Evolutionary conservation across 169 alveolate genomes (phyloP).

Genomic region (Plasmodium inui): DNA sequence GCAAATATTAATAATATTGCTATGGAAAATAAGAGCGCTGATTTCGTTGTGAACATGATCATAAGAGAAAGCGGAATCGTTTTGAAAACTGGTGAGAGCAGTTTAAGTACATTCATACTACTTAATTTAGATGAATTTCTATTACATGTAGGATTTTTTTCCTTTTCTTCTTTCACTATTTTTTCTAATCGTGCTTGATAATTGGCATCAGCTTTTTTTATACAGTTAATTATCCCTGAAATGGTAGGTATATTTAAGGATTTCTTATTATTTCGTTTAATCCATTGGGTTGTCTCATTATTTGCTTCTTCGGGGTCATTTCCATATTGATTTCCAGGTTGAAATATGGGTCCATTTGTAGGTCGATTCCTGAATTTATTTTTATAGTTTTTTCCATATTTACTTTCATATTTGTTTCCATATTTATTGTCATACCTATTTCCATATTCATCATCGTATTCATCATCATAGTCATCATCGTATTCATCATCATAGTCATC

Average conservation of each 20-base stretch:
- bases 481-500: background rate
- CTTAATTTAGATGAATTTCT: background rate
- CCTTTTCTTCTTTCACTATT: background rate
- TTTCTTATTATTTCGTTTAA: background rate
- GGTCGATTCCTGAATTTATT: background rate
- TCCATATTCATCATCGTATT: background rate
- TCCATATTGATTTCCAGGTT: background rate
- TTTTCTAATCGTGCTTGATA: background rate
- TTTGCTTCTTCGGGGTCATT: background rate
- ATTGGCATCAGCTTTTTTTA: background rate
- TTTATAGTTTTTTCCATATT: background rate
- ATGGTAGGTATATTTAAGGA: background rate
- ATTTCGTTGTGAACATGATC: background rate
- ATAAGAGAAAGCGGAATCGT: background rate
- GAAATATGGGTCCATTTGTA: background rate
- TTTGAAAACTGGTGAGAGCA: background rate
- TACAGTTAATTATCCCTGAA: background rate
- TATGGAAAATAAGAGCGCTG: background rate
- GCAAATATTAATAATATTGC: background rate
- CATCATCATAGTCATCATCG: background rate
- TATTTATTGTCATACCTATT: background rate
- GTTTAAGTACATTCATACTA: background rate
- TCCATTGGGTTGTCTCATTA: background rate
- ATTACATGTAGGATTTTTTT: background rate
- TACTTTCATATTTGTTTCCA: background rate